Conservation (phyloP, 495 filamentous ascomycete species). For the Neurospora cerealis region DNA sequence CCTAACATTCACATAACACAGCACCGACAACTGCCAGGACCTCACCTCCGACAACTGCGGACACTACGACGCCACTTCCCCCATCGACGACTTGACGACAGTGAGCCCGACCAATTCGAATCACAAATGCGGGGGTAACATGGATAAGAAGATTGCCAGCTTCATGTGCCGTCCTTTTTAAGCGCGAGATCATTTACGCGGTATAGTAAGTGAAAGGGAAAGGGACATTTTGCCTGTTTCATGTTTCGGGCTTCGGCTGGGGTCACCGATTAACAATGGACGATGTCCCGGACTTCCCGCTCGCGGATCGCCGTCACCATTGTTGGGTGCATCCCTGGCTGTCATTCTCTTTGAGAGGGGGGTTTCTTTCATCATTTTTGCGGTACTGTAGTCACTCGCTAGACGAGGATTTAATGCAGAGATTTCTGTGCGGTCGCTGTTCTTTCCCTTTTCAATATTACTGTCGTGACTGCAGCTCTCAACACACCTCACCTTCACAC, state of each 20-base stretch:
- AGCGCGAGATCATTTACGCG: too few species aligned
- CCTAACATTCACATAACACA: neutral
- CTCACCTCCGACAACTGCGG: neutral
- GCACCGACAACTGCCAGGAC: neutral
- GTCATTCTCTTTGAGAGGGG: neutral
- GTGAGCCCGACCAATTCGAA: neutral
- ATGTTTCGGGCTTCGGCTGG: neutral
- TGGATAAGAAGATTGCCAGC: neutral
- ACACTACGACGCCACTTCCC: neutral
- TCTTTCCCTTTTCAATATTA: too few species aligned
- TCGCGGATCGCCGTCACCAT: neutral
- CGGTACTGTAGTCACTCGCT: neutral
- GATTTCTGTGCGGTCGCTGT: too few species aligned
- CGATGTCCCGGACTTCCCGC: neutral
- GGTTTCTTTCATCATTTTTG: neutral
- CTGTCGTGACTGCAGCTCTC: too few species aligned
- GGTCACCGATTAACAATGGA: neutral
- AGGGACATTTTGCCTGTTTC: neutral
- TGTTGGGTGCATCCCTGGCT: neutral
- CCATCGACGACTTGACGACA: neutral
- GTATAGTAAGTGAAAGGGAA: neutral
- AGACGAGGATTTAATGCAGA: neutral
- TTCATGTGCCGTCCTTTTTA: neutral
- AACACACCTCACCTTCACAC: too few species aligned
- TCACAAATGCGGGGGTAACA: neutral